A percentile compares a stretch with the other conserved stretches of the same genome.
These are phyloP conservation scores for Hypoxylon sp. DNA, from an alignment of 2,329 filamentous ascomycete genomes.

Conservation along the genomic window DNA sequence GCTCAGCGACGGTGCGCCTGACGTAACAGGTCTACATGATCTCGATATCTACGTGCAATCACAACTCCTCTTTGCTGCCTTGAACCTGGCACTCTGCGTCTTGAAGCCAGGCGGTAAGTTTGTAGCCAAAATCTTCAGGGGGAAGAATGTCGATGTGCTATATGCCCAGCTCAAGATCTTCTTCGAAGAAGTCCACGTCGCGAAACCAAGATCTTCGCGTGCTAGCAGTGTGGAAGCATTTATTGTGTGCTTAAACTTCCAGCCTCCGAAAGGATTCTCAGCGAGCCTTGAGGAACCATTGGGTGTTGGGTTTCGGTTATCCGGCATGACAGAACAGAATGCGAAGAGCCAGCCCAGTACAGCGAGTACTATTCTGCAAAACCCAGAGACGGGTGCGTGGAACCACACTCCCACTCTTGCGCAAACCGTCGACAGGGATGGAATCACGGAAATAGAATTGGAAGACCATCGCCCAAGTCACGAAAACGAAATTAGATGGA, in stretches of 20 bases:
- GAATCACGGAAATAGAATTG: constrained; percentile 58
- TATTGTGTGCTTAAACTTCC: constrained; percentile 91
- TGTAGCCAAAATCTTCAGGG: constrained; percentile 96
- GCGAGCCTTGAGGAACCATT: constrained; percentile 80
- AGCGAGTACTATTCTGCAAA: constrained; percentile 56
- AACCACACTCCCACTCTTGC: constrained; percentile 39
- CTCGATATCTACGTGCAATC: constrained; percentile 98
- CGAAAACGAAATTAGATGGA: constrained; percentile 72
- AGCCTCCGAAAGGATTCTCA: constrained; percentile 77
- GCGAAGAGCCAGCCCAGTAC: constrained; percentile 52
- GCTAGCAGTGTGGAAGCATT: constrained; percentile 97
- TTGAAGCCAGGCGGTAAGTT: constrained; percentile 93
- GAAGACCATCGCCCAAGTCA: constrained; percentile 54
- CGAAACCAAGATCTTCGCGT: constrained; percentile 93
- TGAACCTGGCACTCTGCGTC: constrained; percentile 93
- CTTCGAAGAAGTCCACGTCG: constrained; percentile 86
- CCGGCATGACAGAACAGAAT: constrained; percentile 58
- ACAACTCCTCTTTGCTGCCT: constrained; percentile 90
- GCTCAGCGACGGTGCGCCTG: constrained; percentile 92
- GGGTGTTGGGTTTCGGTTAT: constrained; percentile 67
- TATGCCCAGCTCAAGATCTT: constrained; percentile 94
- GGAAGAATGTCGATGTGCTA: constrained; percentile 92
- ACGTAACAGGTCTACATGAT: constrained; percentile 96
- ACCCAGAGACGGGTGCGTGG: constrained; percentile 56
- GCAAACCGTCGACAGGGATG: constrained; percentile 42